These are phyloP conservation scores for Centrapalus pauciflorus DNA, from an alignment of 129 eudicot genomes.

Conservation along the genomic window DNA sequence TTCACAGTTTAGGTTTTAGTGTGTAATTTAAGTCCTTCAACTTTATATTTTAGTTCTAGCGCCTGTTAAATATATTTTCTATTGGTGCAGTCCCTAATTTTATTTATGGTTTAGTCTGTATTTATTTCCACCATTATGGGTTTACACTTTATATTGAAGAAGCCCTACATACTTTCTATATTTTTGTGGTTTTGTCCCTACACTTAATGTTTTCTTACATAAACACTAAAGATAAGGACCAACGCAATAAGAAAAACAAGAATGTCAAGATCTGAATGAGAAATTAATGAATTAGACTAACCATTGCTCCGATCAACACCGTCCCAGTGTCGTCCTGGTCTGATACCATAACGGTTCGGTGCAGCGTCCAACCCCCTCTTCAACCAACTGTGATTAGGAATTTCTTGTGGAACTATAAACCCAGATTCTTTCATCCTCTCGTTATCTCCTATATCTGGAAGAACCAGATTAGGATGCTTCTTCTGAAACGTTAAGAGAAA, in stretches of 20 bases:
- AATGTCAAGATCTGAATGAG: background rate
- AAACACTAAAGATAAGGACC: background rate
- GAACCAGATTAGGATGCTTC: constrained; percentile 47
- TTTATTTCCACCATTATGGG: too few species aligned
- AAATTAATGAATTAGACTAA: constrained; percentile 24
- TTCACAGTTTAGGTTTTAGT: too few species aligned
- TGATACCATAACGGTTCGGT: constrained; percentile 81
- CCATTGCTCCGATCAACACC: constrained; percentile 97
- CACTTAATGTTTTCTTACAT: background rate
- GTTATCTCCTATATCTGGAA: constrained; percentile 66
- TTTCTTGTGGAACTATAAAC: constrained; percentile 77
- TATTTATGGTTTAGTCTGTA: too few species aligned
- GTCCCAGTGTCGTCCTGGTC: constrained; percentile 97
- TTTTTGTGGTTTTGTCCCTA: background rate
- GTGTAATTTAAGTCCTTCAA: too few species aligned
- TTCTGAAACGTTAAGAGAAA: constrained; percentile 39
- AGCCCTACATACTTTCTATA: too few species aligned
- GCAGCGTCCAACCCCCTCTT: constrained; percentile 78
- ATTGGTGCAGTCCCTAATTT: too few species aligned
- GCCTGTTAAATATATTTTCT: too few species aligned
- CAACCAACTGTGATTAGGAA: constrained; percentile 91
- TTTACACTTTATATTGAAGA: too few species aligned
- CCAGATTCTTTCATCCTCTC: constrained; percentile 95
- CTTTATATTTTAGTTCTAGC: too few species aligned
- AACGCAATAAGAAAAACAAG: background rate